Percentiles rank a stretch among this genome's conserved stretches.
Conservation (phyloP, 805 yeast species). For the Yarrowia divulgata region DNA sequence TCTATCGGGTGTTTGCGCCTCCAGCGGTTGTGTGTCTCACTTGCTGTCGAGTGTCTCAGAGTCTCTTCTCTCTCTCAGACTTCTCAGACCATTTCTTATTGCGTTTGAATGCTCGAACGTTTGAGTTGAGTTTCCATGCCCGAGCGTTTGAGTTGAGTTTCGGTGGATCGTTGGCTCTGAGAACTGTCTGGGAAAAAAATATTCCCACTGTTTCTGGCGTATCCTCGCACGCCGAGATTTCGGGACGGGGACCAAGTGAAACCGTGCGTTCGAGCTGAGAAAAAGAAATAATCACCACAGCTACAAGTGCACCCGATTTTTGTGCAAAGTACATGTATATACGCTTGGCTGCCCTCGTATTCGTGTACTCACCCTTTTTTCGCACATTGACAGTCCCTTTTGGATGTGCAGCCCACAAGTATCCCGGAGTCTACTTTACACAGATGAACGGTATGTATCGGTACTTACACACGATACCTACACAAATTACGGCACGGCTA, state of each 20-base stretch:
- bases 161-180: constrained; percentile 5
- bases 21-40: constrained; percentile 10
- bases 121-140: constrained; percentile 16
- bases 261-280: no score
- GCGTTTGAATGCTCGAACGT: background rate
- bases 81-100: constrained; percentile 20
- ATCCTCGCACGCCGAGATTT: background rate
- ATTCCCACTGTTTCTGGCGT: background rate
- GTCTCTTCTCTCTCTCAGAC: background rate
- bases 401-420: constrained; percentile 1
- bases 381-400: no score
- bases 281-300: no score
- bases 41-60: constrained; percentile 5
- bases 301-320: no score
- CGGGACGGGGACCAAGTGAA: background rate
- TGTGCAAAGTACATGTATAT: no score
- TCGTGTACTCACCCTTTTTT: no score
- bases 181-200: constrained; percentile 5
- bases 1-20: background rate
- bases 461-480: background rate
- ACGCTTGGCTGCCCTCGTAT: no score
- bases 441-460: background rate
- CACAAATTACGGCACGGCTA: constrained; percentile 13
- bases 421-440: background rate
- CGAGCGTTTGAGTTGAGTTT: constrained; percentile 18